Evolutionary conservation across 805 yeast species (phyloP), one percentile per base, ranked within the genome.

Genomic region (Saccharomycopsis amapae): DNA sequence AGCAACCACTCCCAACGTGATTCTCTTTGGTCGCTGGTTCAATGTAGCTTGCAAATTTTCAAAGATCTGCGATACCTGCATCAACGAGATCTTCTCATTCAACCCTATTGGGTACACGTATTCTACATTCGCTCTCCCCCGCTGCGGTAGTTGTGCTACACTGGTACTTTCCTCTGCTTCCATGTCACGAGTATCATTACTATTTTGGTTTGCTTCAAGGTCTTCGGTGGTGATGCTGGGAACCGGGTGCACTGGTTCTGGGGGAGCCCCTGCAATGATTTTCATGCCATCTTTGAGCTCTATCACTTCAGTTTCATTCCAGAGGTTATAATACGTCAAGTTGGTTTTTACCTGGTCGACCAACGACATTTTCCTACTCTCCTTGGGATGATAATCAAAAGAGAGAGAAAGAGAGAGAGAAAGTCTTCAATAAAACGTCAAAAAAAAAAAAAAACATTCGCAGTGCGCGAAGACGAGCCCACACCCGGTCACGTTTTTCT

Each of bases 1-100:
- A 53, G 75, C 78, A 2, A 75, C 70, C 5, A 82, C 64, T 0
- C 76, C 88, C 25, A 78, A 51, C 0, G 79, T 63, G 2, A 83
- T 51, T 46, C 78, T 62, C 37, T 60, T 61, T 0, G 78, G 75
- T 10, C 22, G 15, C 7, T n/a, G 13, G 19, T 37, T n/a, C 10
- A 37, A 17, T 26, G 10, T 12, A 12, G 7, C 30, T 18, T 19
- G 34, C 15, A 30, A 15, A 25, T 19, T 9, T 39, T 30, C 23
- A 17, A 25, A 23, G 10, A 22, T 6, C 2, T 10, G n/a, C 9
- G 9, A 7, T 10, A 23, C 13, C 19, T 30, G 12, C n/a, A 23
- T 25, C 44, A 40, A 22, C 13, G 49, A 7, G 17, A 39, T n/a
- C 30, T 33, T 35, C 3, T 35, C n/a, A 26, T 40, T 31, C 4